These are phyloP conservation scores for Cercophora sp. DNA, from an alignment of 495 filamentous ascomycete species.

Conservation along the genomic window DNA sequence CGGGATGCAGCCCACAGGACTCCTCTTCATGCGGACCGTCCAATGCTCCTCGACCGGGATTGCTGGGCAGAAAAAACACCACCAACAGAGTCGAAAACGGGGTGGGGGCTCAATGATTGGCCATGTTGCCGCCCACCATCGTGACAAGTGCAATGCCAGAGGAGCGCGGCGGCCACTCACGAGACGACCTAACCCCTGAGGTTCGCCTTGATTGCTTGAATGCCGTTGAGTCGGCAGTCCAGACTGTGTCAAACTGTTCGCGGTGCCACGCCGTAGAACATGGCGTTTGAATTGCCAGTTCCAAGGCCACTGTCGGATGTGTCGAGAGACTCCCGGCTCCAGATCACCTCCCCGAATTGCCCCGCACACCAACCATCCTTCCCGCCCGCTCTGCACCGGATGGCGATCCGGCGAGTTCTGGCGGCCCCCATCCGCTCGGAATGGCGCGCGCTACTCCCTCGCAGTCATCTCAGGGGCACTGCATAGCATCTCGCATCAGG, in stretches of 20 bases:
- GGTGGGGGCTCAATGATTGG: slow-evolving; percentile 36
- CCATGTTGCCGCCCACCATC: slow-evolving; percentile 37
- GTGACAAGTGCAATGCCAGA: slow-evolving; percentile 28
- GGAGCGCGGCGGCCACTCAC: slow-evolving; percentile 16
- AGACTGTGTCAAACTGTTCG: neutral
- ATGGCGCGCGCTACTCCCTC: slow-evolving; percentile 4
- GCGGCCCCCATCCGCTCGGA: neutral
- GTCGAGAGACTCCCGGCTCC: too few species aligned
- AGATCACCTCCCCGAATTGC: neutral
- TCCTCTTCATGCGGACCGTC: neutral
- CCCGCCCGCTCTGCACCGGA: slow-evolving; percentile 12
- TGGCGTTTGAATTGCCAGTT: too few species aligned
- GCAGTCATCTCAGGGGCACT: neutral
- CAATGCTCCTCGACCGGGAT: slow-evolving; percentile 14
- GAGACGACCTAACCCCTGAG: slow-evolving; percentile 9
- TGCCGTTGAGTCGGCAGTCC: neutral
- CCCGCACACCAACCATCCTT: slow-evolving; percentile 8
- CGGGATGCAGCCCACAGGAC: slow-evolving; percentile 8
- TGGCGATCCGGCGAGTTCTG: slow-evolving; percentile 3
- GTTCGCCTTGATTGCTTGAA: neutral
- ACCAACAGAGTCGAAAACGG: neutral
- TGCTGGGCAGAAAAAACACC: slow-evolving; percentile 14
- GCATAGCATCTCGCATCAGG: neutral
- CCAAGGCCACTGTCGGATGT: too few species aligned
- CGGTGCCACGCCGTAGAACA: too few species aligned